A percentile compares a stretch with the other conserved stretches of the same genome.
phyloP scores from a whole-genome alignment of 129 eudicot species.

The Artemisia argyi region DNA sequence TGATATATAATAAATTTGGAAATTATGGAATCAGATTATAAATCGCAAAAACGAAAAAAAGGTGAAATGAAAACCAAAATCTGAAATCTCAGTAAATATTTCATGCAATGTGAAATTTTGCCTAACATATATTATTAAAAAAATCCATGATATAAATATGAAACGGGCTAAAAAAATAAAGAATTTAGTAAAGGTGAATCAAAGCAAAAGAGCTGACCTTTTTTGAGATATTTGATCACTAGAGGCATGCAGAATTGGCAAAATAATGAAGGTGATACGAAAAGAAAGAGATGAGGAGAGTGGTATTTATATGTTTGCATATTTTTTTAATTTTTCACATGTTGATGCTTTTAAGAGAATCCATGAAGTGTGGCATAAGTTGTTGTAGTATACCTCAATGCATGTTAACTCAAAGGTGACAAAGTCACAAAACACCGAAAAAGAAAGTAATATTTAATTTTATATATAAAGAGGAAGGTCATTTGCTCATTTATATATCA shows the following conservation, averaged over 20 bases:
- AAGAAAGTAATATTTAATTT: background rate
- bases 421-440: background rate
- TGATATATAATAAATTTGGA: background rate
- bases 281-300: background rate
- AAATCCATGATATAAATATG: background rate
- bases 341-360: conserved; percentile 31
- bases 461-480: background rate
- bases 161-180: background rate
- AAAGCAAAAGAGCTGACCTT: conserved; percentile 24
- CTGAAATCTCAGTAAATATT: conserved; percentile 6
- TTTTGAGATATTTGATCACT: conserved; percentile 21
- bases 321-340: conserved; percentile 17
- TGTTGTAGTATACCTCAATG: conserved; percentile 1
- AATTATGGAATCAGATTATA: background rate
- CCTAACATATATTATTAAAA: background rate
- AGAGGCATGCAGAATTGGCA: conserved; percentile 7
- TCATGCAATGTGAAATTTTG: conserved; percentile 10
- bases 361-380: conserved; percentile 28
- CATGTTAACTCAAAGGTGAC: conserved; percentile 1
- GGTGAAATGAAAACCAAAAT: background rate
- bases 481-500: no score
- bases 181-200: conserved; percentile 16
- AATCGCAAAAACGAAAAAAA: background rate
- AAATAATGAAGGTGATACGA: conserved; percentile 20
- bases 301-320: conserved; percentile 24